These are phyloP conservation scores for Eutrema yunnanense DNA, from an alignment of 345 rosid genomes.

Conservation along the genomic window DNA sequence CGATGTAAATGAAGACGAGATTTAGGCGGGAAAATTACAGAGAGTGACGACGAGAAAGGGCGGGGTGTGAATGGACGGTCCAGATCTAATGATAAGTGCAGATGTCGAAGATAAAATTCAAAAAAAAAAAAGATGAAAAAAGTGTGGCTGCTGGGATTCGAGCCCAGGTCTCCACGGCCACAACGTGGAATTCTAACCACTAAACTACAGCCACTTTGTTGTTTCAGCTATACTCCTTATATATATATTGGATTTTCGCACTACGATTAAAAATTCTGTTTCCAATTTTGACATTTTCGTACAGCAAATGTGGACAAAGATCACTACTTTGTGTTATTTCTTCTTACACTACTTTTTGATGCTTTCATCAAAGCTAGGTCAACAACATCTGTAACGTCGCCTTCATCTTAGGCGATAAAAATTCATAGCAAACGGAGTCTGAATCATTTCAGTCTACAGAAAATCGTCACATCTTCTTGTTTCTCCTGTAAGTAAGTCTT, in stretches of 20 bases:
- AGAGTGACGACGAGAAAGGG: not conserved
- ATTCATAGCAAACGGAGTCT: not conserved
- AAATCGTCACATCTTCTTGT: not conserved
- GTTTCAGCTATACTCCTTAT: too few species aligned
- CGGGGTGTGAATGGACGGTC: slow-evolving; percentile 5
- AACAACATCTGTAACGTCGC: slow-evolving; percentile 13
- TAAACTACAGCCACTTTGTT: slow-evolving; percentile 58
- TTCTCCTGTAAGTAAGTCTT: slow-evolving; percentile 14
- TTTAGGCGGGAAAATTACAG: slow-evolving; percentile 46
- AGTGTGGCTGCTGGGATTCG: slow-evolving; percentile 83
- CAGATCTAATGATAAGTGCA: not conserved
- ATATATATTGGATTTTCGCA: too few species aligned
- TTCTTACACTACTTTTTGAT: not conserved
- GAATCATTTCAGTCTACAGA: slow-evolving; percentile 7
- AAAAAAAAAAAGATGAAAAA: not conserved
- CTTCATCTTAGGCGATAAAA: slow-evolving; percentile 13
- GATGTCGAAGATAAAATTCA: not conserved
- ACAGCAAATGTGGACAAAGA: not conserved
- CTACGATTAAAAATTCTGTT: too few species aligned
- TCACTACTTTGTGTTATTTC: not conserved
- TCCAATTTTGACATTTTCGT: not conserved
- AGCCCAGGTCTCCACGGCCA: slow-evolving; percentile 94
- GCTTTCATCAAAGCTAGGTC: slow-evolving; percentile 11
- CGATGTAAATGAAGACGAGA: slow-evolving; percentile 1
- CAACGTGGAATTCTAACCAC: slow-evolving; percentile 83